These are phyloP conservation scores for Rhodotorula graminis DNA, from an alignment of 768 basidiomycete species.

Conservation along the genomic window DNA sequence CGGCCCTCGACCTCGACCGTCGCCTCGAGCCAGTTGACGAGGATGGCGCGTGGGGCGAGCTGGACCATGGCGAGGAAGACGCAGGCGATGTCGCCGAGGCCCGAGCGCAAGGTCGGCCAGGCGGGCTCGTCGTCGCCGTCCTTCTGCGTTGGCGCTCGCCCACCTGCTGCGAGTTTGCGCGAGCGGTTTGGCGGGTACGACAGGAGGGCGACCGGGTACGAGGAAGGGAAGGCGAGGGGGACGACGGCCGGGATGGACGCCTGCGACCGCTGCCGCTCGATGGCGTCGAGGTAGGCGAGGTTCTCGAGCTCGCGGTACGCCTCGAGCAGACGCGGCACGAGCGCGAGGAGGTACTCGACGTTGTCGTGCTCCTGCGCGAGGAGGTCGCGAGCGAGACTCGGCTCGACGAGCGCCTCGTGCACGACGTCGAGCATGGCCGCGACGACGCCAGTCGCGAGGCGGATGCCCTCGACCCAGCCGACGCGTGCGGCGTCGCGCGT, in stretches of 20 bases:
- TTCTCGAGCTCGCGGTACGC: slow-evolving; percentile 77
- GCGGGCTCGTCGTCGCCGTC: slow-evolving; percentile 47
- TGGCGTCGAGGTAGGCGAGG: slow-evolving; percentile 60
- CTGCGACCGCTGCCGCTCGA: slow-evolving; percentile 62
- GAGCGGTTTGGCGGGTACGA: slow-evolving; percentile 49
- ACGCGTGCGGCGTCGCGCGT: slow-evolving; percentile 70
- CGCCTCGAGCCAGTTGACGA: slow-evolving; percentile 71
- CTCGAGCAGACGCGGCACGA: slow-evolving; percentile 78
- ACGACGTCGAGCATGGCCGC: slow-evolving; percentile 86
- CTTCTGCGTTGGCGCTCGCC: slow-evolving; percentile 29
- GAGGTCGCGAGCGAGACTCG: slow-evolving; percentile 61
- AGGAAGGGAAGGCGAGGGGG: slow-evolving; percentile 85
- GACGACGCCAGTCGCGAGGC: slow-evolving; percentile 83
- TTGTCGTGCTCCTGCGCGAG: slow-evolving; percentile 83
- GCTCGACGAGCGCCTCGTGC: slow-evolving; percentile 70
- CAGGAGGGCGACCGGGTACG: slow-evolving; percentile 83
- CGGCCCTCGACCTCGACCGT: slow-evolving; percentile 82
- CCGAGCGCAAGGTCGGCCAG: slow-evolving; percentile 62
- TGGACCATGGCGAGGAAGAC: slow-evolving; percentile 76
- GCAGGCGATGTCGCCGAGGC: slow-evolving; percentile 74
- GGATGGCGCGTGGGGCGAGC: slow-evolving; percentile 70
- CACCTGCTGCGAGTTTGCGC: slow-evolving; percentile 12
- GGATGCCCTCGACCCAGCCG: slow-evolving; percentile 79
- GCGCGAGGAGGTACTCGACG: slow-evolving; percentile 72
- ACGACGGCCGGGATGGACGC: slow-evolving; percentile 57